Evolutionary conservation across 2,329 filamentous ascomycete genomes (phyloP).

Genomic region (Fusarium tjaetaba): DNA sequence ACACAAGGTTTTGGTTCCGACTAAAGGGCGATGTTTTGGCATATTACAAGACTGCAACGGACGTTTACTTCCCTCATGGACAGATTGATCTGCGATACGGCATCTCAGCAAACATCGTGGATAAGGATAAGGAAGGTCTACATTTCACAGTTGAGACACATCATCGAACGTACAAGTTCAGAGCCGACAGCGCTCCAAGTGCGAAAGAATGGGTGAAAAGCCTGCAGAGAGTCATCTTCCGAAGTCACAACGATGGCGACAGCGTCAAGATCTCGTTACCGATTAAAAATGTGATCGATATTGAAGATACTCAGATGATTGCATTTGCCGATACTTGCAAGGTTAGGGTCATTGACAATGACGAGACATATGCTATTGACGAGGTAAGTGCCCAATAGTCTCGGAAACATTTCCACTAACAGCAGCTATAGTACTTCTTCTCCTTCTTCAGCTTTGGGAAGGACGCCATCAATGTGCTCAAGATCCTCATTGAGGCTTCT

Average conservation of each 20-base stretch:
- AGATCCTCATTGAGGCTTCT: slow-evolving; percentile 73
- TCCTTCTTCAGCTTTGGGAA: slow-evolving; percentile 90
- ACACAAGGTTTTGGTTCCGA: slow-evolving; percentile 91
- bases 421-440: slow-evolving; percentile 81
- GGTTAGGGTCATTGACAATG: slow-evolving; percentile 90
- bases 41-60: slow-evolving; percentile 85
- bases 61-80: slow-evolving; percentile 90
- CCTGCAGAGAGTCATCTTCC: slow-evolving; percentile 92
- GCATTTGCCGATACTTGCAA: slow-evolving; percentile 95
- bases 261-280: slow-evolving; percentile 96
- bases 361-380: slow-evolving; percentile 94
- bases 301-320: slow-evolving; percentile 90
- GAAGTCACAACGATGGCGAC: slow-evolving; percentile 94
- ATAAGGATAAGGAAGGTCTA: slow-evolving; percentile 80
- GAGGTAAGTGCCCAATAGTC: slow-evolving; percentile 66
- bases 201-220: slow-evolving; percentile 98
- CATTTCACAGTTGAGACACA: slow-evolving; percentile 86
- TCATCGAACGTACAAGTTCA: slow-evolving; percentile 85
- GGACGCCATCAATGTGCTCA: slow-evolving; percentile 83
- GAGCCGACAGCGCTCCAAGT: slow-evolving; percentile 85
- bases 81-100: slow-evolving; percentile 93
- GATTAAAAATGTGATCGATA: slow-evolving; percentile 87
- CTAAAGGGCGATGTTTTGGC: slow-evolving; percentile 91
- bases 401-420: not conserved
- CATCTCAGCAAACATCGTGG: slow-evolving; percentile 82